Evolutionary conservation across 257 asterid genomes (phyloP), one percentile per base, ranked within the genome.

Genomic region (Penstemon eatonii): DNA sequence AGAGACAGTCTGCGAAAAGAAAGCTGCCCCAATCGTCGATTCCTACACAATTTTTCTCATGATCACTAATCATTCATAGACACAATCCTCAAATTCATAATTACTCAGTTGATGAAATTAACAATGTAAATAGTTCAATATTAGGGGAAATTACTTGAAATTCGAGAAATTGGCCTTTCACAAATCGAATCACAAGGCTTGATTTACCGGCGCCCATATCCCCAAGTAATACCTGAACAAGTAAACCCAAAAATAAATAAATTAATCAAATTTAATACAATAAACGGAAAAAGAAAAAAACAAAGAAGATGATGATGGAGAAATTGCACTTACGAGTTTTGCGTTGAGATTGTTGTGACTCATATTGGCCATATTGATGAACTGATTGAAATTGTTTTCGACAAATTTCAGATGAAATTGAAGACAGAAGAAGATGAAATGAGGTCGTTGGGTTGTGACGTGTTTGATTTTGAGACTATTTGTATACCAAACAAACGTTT

Each of bases 121-220:
- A 47, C 2, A 43, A 5, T 41, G 18, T 25, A 25, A 25, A 25
- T 25, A 25, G 33, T 25, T 39, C 18, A 42, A 49, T 54, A 45
- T 6, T 7, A 45, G 56, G 69, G 56, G 63, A 36, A 65, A 52
- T 67, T 74, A 89, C 98, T 75, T 92, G 96, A 57, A 92, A 92
- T 78, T 92, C 96, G 13, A 89, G 91, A 62, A 92, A 89, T 65
- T 92, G 98, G 5, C 96, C 98, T 78, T 89, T 92, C 67, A 92
- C 96, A 65, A 92, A 92, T 4, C 98, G 98, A 50, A 92, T 71
- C 9, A 92, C 96, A 19, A 92, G 83, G 85, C 96, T 92, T 13
- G 98, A 92, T 92, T 92, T 89, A 45, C 98, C 98, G 63, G 96
- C 81, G 67, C 98, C 98, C 98, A 91, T 89, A 58, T 91, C 98